Evolutionary conservation across 495 filamentous ascomycete species (phyloP).

Genomic region (Hypomontagnella monticulosa): DNA sequence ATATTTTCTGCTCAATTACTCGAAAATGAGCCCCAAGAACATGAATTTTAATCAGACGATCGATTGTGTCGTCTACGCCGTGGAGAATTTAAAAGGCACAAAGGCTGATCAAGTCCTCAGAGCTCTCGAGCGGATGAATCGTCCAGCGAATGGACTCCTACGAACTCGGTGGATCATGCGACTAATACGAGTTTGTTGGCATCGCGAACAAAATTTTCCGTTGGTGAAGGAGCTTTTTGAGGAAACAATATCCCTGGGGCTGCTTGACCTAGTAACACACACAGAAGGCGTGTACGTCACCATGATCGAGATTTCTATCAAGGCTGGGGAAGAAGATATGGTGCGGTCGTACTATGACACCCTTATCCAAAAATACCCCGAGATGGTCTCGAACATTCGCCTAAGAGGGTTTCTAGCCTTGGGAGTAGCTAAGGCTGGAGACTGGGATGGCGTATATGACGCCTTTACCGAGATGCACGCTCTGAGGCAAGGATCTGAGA

Average conservation of each 20-base stretch:
- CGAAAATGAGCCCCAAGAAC: conserved; percentile 35
- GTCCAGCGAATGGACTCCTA: conserved; percentile 26
- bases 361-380: conserved; percentile 31
- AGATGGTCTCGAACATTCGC: conserved; percentile 38
- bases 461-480: conserved; percentile 49
- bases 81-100: conserved; percentile 40
- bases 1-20: conserved; percentile 46
- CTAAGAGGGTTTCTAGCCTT: conserved; percentile 52
- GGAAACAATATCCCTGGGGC: conserved; percentile 12
- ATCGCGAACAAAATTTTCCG: conserved; percentile 34
- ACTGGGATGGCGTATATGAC: conserved; percentile 56
- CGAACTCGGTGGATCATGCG: conserved; percentile 47
- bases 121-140: conserved; percentile 31
- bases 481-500: conserved; percentile 7
- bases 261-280: conserved; percentile 36
- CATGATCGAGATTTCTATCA: conserved; percentile 54
- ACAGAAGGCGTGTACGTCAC: conserved; percentile 46
- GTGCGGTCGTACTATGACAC: conserved; percentile 43
- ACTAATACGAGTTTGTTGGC: conserved; percentile 48
- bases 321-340: conserved; percentile 44
- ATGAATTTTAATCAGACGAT: conserved; percentile 36
- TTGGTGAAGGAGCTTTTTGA: conserved; percentile 45
- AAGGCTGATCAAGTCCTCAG: conserved; percentile 41
- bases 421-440: conserved; percentile 51
- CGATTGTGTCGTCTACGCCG: conserved; percentile 42